These are phyloP conservation scores for Tripterygium wilfordii DNA, from an alignment of 177 flowering plant genomes.

Conservation along the genomic window DNA sequence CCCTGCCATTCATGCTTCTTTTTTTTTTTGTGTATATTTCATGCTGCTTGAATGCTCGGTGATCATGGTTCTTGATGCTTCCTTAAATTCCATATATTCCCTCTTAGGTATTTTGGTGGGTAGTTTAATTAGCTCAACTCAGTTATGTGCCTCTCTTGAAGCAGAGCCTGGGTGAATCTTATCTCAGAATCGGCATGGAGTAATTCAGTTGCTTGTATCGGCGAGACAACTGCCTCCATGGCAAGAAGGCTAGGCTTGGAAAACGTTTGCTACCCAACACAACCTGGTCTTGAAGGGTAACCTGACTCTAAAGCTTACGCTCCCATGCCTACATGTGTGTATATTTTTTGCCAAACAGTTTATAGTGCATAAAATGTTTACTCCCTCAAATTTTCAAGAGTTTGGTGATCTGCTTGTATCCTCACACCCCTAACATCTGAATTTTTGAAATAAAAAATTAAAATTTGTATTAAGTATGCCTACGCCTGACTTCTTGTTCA, in stretches of 20 bases:
- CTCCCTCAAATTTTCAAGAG: no score
- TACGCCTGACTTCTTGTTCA: no score
- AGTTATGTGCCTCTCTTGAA: conserved; percentile 4
- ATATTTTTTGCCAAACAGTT: neutral
- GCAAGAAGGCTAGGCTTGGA: conserved; percentile 65
- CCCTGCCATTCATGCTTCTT: no score
- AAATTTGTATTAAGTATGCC: no score
- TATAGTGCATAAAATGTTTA: neutral
- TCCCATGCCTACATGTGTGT: neutral
- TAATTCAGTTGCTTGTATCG: conserved; percentile 85
- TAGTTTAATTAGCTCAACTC: neutral
- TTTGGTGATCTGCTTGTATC: no score
- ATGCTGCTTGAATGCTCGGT: no score
- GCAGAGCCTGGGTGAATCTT: conserved; percentile 82
- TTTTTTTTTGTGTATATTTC: no score
- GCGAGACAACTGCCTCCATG: conserved; percentile 86
- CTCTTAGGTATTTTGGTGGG: neutral
- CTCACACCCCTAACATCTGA: no score
- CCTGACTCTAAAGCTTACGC: neutral
- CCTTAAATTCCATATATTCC: neutral
- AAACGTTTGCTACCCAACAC: conserved; percentile 63
- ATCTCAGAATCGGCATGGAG: conserved; percentile 52
- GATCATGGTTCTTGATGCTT: neutral
- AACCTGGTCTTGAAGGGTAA: conserved; percentile 95
- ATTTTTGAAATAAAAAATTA: no score